Percentiles rank a stretch among this genome's conserved stretches.
Evolutionary conservation across 345 rosid species (phyloP).

Genomic region (Rhodomyrtus tomentosa): DNA sequence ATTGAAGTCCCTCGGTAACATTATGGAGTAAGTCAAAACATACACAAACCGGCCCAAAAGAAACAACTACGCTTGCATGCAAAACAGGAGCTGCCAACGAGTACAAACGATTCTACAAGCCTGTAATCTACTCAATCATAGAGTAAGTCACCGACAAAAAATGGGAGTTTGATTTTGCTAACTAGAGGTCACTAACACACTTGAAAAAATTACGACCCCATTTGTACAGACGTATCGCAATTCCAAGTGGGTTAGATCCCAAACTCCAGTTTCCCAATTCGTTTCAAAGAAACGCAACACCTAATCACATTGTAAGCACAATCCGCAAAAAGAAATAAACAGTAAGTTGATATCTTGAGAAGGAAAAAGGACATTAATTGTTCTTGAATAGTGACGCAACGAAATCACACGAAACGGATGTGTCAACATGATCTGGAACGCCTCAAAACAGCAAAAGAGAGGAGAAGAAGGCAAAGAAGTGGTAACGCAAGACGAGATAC

Average conservation of each 20-base stretch:
- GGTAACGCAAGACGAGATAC: neutral
- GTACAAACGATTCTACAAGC: neutral
- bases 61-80: neutral
- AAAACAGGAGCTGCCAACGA: neutral
- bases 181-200: neutral
- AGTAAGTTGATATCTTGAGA: neutral
- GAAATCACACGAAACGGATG: neutral
- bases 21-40: neutral
- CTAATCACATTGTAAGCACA: neutral
- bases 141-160: neutral
- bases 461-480: neutral
- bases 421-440: neutral
- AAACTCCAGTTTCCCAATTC: neutral
- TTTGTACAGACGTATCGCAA: neutral
- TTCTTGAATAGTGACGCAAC: neutral
- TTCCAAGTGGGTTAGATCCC: neutral
- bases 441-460: neutral
- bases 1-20: neutral
- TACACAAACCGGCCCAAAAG: neutral
- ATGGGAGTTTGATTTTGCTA: neutral
- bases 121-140: neutral
- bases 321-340: neutral
- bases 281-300: neutral
- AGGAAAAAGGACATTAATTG: neutral
- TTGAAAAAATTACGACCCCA: neutral